Conservation (phyloP, 2,329 filamentous ascomycete genomes). For the Lachnellula occidentalis region DNA sequence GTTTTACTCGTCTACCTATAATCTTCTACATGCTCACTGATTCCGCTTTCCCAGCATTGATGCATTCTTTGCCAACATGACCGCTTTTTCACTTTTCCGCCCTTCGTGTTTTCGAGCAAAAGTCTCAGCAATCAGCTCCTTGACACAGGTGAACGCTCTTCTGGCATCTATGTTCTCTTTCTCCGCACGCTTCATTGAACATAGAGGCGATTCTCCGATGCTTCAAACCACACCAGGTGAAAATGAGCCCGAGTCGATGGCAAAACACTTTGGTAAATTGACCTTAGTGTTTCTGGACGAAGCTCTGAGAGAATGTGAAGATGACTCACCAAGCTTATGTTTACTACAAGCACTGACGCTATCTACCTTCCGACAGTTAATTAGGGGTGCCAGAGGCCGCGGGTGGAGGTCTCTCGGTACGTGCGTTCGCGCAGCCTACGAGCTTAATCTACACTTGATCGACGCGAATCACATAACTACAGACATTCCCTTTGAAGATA, state of each 20-base stretch:
- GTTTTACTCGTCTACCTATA: no score
- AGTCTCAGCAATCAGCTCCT: neutral
- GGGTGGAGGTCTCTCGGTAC: slow-evolving; percentile 33
- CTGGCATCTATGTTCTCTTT: no score
- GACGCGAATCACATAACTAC: neutral
- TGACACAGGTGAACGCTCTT: slow-evolving; percentile 18
- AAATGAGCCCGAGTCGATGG: no score
- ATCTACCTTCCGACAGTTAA: slow-evolving; percentile 32
- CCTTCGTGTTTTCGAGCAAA: slow-evolving; percentile 3
- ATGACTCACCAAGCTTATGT: slow-evolving; percentile 30
- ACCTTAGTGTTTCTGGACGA: slow-evolving; percentile 12
- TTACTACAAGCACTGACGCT: slow-evolving; percentile 34
- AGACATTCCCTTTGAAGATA: no score
- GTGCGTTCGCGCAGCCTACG: slow-evolving; percentile 21
- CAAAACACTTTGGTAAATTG: no score
- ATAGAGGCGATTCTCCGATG: no score
- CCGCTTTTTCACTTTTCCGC: slow-evolving; percentile 10
- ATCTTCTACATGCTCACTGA: no score
- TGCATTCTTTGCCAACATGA: slow-evolving; percentile 1
- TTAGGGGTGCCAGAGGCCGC: slow-evolving; percentile 31
- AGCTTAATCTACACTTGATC: slow-evolving; percentile 11
- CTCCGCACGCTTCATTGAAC: no score
- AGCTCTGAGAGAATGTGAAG: slow-evolving; percentile 28
- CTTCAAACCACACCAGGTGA: no score
- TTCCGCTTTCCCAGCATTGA: no score